A percentile compares a stretch with the other conserved stretches of the same genome.
Evolutionary conservation across 495 filamentous ascomycete species (phyloP).

Genomic region (Aspergillus affinis): DNA sequence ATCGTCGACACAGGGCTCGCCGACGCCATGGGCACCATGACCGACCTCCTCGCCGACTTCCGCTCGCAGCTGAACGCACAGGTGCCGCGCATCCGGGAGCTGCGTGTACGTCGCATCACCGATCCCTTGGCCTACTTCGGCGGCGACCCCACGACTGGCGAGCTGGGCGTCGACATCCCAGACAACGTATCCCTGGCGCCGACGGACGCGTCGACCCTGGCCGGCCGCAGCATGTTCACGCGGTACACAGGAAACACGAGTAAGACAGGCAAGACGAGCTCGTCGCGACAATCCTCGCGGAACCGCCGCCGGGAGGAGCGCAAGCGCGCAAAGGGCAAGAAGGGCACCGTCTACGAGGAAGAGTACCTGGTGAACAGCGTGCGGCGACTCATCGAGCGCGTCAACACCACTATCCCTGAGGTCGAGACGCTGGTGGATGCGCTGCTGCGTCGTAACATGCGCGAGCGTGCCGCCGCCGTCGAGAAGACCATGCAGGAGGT

Average conservation of each 20-base stretch:
- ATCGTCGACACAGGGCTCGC: conserved; percentile 75
- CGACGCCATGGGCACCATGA: conserved; percentile 73
- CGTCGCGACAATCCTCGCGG: conserved; percentile 75
- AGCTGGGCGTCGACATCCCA: conserved; percentile 66
- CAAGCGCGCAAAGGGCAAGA: conserved; percentile 90
- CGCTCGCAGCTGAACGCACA: conserved; percentile 79
- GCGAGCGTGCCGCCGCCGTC: conserved; percentile 77
- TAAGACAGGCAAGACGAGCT: conserved; percentile 77
- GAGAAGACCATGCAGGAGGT: conserved; percentile 72
- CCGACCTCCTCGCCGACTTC: conserved; percentile 90
- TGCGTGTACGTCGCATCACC: conserved; percentile 72
- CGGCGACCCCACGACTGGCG: conserved; percentile 56
- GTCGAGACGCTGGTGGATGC: conserved; percentile 70
- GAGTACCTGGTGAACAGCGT: conserved; percentile 91
- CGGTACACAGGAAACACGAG: conserved; percentile 85
- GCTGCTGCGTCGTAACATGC: conserved; percentile 76
- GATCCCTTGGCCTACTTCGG: conserved; percentile 81
- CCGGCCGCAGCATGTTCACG: conserved; percentile 77
- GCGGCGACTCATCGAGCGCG: conserved; percentile 76
- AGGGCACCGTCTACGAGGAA: conserved; percentile 96
- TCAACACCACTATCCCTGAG: conserved; percentile 70
- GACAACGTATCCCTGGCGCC: conserved; percentile 92
- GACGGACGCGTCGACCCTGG: conserved; percentile 74
- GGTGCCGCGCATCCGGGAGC: conserved; percentile 77
- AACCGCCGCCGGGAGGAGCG: conserved; percentile 86